These are phyloP conservation scores for Ogataea trehalophila DNA, from an alignment of 805 yeast genomes.

Conservation along the genomic window DNA sequence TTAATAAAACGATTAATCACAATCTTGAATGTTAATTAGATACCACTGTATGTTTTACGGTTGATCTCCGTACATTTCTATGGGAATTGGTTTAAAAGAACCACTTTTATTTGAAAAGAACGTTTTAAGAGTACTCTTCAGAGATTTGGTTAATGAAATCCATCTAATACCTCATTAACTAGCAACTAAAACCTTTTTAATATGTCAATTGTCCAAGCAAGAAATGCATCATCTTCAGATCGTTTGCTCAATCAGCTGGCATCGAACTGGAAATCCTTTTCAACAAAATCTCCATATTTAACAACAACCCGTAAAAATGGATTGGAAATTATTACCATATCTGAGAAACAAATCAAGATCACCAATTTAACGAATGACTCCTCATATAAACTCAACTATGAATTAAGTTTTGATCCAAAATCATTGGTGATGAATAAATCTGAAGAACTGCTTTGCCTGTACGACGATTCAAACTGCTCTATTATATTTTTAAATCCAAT, in stretches of 20 bases:
- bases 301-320: slow-evolving; percentile 25
- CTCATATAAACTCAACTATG: slow-evolving; percentile 7
- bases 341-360: slow-evolving; percentile 16
- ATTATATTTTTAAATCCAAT: slow-evolving; percentile 16
- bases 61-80: too few species aligned
- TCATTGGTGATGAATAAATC: slow-evolving; percentile 17
- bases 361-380: slow-evolving; percentile 11
- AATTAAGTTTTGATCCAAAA: slow-evolving; percentile 23
- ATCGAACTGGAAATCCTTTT: slow-evolving; percentile 10
- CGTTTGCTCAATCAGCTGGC: slow-evolving; percentile 5
- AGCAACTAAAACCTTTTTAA: not conserved
- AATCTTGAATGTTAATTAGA: too few species aligned
- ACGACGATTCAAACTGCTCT: slow-evolving; percentile 14
- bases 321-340: slow-evolving; percentile 22
- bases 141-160: not conserved
- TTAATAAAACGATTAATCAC: too few species aligned
- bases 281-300: slow-evolving; percentile 12
- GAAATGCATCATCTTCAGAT: not conserved
- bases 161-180: not conserved
- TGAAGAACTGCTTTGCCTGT: slow-evolving; percentile 27
- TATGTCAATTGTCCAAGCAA: not conserved
- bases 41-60: too few species aligned
- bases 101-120: too few species aligned
- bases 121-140: too few species aligned
- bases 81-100: too few species aligned